Conservation (phyloP, 129 eudicot genomes). For the Flaveria sonorensis region DNA sequence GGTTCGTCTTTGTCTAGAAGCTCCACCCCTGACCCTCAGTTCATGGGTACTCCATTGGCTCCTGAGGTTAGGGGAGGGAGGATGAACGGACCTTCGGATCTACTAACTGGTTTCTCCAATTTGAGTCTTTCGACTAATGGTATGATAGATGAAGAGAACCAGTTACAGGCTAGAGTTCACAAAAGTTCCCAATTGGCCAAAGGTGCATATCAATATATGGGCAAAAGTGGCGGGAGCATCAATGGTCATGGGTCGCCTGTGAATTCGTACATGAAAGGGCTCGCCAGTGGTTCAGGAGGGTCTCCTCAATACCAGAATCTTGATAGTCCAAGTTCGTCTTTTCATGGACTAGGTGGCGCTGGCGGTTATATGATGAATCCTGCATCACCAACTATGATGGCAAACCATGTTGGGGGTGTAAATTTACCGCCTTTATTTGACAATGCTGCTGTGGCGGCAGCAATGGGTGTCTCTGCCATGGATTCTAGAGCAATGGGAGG, state of each 20-base stretch:
- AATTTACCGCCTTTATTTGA: conserved; percentile 55
- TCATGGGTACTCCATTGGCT: conserved; percentile 67
- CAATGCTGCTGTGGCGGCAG: conserved; percentile 51
- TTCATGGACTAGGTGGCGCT: conserved; percentile 47
- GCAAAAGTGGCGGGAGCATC: conserved; percentile 36
- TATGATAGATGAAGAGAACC: conserved; percentile 48
- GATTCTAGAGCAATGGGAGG: conserved; percentile 66
- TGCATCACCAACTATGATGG: conserved; percentile 62
- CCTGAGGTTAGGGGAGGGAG: conserved; percentile 66
- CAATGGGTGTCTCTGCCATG: conserved; percentile 53
- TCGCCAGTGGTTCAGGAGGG: conserved; percentile 42
- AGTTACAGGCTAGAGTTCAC: conserved; percentile 40
- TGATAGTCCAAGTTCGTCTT: conserved; percentile 64
- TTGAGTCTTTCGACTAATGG: conserved; percentile 53
- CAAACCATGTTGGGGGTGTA: conserved; percentile 50
- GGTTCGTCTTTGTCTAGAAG: conserved; percentile 91
- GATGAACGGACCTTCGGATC: conserved; percentile 53
- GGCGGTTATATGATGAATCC: conserved; percentile 57
- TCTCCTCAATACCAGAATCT: conserved; percentile 58
- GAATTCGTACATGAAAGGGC: conserved; percentile 47
- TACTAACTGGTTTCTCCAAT: conserved; percentile 66
- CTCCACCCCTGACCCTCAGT: conserved; percentile 85
- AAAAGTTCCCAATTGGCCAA: conserved; percentile 40
- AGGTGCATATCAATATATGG: conserved; percentile 36
- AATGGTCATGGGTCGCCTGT: conserved; percentile 39